phyloP scores from a whole-genome alignment of 352 stramenopile genomes.

The Globisporangium alternatum region DNA sequence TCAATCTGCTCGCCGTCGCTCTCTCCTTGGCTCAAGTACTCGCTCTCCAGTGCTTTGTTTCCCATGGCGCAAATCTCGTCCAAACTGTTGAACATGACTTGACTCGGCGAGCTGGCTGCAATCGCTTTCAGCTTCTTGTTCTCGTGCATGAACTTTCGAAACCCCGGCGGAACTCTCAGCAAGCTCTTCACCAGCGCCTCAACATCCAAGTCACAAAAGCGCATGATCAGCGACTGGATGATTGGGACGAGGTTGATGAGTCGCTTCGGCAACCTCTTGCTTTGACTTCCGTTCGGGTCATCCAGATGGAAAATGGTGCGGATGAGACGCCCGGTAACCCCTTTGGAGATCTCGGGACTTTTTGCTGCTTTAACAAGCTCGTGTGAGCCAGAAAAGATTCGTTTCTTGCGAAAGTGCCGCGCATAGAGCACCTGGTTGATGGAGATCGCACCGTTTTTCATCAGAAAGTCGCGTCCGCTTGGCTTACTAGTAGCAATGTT shows the following conservation, averaged over 20 bases:
- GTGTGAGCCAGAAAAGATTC: constrained; percentile 35
- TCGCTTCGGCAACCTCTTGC: constrained; percentile 48
- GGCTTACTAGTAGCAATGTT: neutral
- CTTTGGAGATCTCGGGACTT: constrained; percentile 27
- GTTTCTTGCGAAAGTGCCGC: constrained; percentile 31
- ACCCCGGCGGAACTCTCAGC: constrained; percentile 27
- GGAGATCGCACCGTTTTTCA: constrained; percentile 21
- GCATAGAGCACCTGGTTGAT: constrained; percentile 72
- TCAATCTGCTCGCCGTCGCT: constrained; percentile 16
- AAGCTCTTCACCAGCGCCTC: constrained; percentile 31
- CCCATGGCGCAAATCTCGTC: constrained; percentile 22
- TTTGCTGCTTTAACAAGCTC: constrained; percentile 31
- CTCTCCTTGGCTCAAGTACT: constrained; percentile 58
- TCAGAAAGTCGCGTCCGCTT: neutral
- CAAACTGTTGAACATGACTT: neutral
- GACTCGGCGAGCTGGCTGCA: constrained; percentile 12
- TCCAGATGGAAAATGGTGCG: constrained; percentile 39
- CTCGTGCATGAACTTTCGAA: constrained; percentile 47
- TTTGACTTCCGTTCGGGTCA: constrained; percentile 11
- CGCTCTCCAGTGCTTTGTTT: constrained; percentile 37
- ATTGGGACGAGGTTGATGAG: constrained; percentile 60
- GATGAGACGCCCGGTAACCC: constrained; percentile 42
- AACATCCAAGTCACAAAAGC: constrained; percentile 36
- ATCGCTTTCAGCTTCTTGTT: constrained; percentile 30
- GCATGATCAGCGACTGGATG: constrained; percentile 42